Base-by-base conservation (phyloP, 331 rosid genomes). In the Stylosanthes scabra region DNA sequence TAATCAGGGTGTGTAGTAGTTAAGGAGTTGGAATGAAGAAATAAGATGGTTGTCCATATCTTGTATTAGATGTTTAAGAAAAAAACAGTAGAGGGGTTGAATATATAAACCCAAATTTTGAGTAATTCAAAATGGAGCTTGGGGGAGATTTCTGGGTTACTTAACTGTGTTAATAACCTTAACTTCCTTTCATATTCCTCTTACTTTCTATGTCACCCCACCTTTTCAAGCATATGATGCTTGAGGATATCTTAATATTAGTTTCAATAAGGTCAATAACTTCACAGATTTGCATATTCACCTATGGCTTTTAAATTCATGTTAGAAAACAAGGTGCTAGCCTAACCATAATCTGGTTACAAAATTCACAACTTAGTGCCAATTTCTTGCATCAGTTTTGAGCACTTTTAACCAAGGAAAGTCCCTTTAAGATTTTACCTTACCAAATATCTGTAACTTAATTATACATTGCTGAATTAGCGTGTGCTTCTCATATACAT, bases 321-420 rank as follows among this genome's bases (percentile, higher is more conserved):
- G 20, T 20, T 28, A 69, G 70, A 12, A 42, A 68, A 50, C 55
- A 47, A 46, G 61, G 61, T 12, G 39, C 37, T 55, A 6, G 68
- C 61, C 45, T 39, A 59, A 59, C 74, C 49, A 45, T 44, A 55
- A 47, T 47, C 9, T 47, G 39, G 11, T 62, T 78, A 15, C 49
- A 15, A 37, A 55, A 6, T 40, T 72, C 13, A 13, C 4, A 50
- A 50, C 7, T 50, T 50, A 7, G 20, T 37, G 49, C 29, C 15
- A 31, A 29, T 34, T 50, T 47, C 4, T 34, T 50, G 29, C 4
- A 47, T 46, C 71, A 66, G 66, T 65, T 61, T 62, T 44, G 58
- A 54, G 46, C 39, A 54, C 45, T 14, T 12, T 14, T 31, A 67
- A 52, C 34, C 11, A 7, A 68, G 61, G 34, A 74, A 65, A 6